Evolutionary conservation across 1,139 yeast genomes (phyloP), one percentile per base, ranked within the genome.

Genomic region (Williopsis jadinii): DNA sequence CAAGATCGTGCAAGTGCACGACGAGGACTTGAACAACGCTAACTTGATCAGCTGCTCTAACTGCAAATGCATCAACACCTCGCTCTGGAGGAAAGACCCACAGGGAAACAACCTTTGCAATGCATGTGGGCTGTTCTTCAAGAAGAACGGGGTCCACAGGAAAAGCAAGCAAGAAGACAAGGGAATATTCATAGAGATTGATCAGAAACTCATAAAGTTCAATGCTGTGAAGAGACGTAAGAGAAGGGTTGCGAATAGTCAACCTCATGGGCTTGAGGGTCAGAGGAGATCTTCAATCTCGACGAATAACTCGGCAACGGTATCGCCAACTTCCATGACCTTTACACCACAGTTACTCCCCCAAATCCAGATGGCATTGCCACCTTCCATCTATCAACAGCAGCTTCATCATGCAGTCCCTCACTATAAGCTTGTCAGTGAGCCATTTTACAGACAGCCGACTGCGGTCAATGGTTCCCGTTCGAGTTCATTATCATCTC

Each of bases 41-140:
- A 30, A 32, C 1, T 29, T 41, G 36, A 40, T 40, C 35, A 31
- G 41, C 29, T 45, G 48, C 32, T 28, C 19, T 54, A 85, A 86
- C 63, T 85, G 95, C 63, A 77, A 75, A 11, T 80, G 92, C 28
- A 83, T 90, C 12, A 80, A 84, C 48, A 85, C 95, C 0, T 95
- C 95, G 1, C 66, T 85, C 32, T 85, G 95, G 95, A 70, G 95
- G 52, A 67, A 94, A 47, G 70, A 69, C 2, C 90, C 92, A 0
- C 75, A 82, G 49, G 43, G 49, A 1, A 66, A 76, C 5, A 82
- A 88, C 32, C 80, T 85, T 32, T 85, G 95, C 66, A 86, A 85
- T 55, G 95, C 95, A 1, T 85, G 95, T 64, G 95, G 95, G 2
- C 66, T 86, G 34, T 86, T 85, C 61, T 80, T 76, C 58, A 69